Base-by-base conservation (phyloP, 805 yeast species). In the Starmerella floricola region DNA sequence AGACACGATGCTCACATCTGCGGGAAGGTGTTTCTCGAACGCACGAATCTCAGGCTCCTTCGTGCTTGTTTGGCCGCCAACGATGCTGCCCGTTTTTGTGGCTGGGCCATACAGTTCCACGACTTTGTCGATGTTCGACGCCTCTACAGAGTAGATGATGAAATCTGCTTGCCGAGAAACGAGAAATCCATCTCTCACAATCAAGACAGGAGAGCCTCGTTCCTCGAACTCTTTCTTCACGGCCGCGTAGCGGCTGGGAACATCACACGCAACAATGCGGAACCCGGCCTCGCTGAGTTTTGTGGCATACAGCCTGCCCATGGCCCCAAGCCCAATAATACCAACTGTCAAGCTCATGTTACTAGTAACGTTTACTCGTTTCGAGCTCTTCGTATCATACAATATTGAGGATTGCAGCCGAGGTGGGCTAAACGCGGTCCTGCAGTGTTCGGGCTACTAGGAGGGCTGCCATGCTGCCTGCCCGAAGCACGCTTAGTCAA, bases 41-140 rank as follows among this genome's bases (percentile, higher is more conserved):
- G 96, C 95, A 13, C 62, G 68, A 21, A 91, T 79, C 57, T 91
- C 98, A 0, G 94, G 93, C 20, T 74, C 78, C 56, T 91, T 91
- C 62, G 97, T 88, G 8, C 95, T 82, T 0, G 98, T 87, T 62
- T 91, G 98, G 6, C 98, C 98, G n/a, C 97, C 98, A 4, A 91
- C 94, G 32, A 87, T 74, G 3, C 94, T 80, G 2, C 94, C 93
- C 3, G 77, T 62, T 57, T 88, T 88, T 3, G 95, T 77, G 0
- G 66, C 79, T 0, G 94, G 88, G 0, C 94, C 96, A 61, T 88
- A 88, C 30, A 63, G 34, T 4, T 72, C 56, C 4, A 86, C 94
- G 30, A 91, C 83, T 43, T 69, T 69, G 36, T 67, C 75, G 38
- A 91, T 79, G 55, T 76, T 75, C 48, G 80, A 94, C 2, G 97